phyloP scores from a whole-genome alignment of 2,329 filamentous ascomycete genomes.

The Pezicula rhizophila region DNA sequence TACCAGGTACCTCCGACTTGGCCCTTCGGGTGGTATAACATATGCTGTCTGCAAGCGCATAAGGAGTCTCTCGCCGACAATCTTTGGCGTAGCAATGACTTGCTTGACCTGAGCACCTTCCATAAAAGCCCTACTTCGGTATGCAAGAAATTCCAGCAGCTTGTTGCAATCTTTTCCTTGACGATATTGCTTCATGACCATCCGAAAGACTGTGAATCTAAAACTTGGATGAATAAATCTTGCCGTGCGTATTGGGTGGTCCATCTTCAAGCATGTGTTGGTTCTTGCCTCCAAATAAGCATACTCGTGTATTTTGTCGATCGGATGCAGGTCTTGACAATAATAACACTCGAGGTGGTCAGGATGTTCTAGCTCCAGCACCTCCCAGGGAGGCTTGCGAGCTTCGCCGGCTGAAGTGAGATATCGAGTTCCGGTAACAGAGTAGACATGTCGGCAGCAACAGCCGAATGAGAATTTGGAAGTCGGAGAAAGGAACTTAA shows the following conservation, averaged over 20 bases:
- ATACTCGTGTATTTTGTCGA: conserved; percentile 4
- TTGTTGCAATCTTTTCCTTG: conserved; percentile 2
- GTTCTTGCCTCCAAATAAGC: neutral
- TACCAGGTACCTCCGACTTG: neutral
- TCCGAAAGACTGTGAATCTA: conserved; percentile 8
- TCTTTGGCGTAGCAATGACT: conserved; percentile 7
- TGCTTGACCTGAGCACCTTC: conserved; percentile 7
- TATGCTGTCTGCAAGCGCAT: conserved; percentile 7
- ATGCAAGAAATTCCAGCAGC: conserved; percentile 7
- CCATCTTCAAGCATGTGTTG: neutral
- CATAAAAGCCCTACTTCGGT: conserved; percentile 2
- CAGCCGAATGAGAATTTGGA: neutral
- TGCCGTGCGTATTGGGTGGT: neutral
- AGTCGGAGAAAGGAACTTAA: neutral
- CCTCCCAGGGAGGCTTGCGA: conserved; percentile 3
- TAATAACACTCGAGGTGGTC: conserved; percentile 9
- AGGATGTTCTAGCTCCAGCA: conserved; percentile 6
- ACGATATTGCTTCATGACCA: conserved; percentile 13
- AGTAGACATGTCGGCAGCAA: neutral
- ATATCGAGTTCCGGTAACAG: neutral
- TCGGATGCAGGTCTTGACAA: conserved; percentile 3
- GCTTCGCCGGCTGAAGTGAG: neutral
- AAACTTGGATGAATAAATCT: conserved; percentile 12
- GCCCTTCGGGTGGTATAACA: conserved; percentile 1
- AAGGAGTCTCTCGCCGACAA: conserved; percentile 6